Evolutionary conservation across 2,329 filamentous ascomycete species (phyloP).

Genomic region (Penicillium sp.): DNA sequence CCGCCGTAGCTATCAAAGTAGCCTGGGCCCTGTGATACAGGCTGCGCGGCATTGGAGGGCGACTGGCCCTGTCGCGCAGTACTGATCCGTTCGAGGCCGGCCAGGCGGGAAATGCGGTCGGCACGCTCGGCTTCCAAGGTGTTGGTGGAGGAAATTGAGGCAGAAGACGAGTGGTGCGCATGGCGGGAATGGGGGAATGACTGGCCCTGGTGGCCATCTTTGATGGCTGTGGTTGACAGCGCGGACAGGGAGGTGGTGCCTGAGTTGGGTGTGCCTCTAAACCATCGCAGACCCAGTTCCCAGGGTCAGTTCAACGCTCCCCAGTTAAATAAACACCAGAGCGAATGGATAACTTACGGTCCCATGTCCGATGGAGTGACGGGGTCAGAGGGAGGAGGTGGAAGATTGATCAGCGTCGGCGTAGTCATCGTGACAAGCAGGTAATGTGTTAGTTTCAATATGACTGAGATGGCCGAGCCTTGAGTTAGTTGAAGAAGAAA

Average conservation of each 20-base stretch:
- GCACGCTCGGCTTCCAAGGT: constrained; percentile 87
- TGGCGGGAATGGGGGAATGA: constrained; percentile 56
- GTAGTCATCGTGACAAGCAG: constrained; percentile 32
- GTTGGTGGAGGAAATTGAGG: constrained; percentile 56
- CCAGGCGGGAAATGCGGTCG: constrained; percentile 89
- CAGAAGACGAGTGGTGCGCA: constrained; percentile 52
- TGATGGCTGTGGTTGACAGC: constrained; percentile 89
- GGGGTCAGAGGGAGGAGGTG: constrained; percentile 72
- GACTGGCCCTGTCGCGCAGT: constrained; percentile 53
- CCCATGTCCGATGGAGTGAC: constrained; percentile 79
- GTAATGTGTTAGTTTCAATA: constrained; percentile 1
- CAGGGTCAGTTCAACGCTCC: constrained; percentile 16
- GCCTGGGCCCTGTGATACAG: constrained; percentile 49
- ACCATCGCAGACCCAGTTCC: constrained; percentile 2
- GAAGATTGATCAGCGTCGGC: constrained; percentile 76
- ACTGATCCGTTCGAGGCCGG: constrained; percentile 81
- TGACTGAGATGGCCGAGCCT: background rate
- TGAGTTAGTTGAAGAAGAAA: background rate
- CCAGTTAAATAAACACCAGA: constrained; percentile 11
- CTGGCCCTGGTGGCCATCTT: constrained; percentile 87
- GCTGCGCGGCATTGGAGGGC: constrained; percentile 31
- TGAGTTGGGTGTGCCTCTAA: constrained; percentile 85
- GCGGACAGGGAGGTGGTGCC: constrained; percentile 87
- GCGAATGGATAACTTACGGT: constrained; percentile 59
- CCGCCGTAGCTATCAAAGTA: constrained; percentile 77